These are phyloP conservation scores for Rhizophora mangle DNA, from an alignment of 345 rosid genomes.

Conservation along the genomic window DNA sequence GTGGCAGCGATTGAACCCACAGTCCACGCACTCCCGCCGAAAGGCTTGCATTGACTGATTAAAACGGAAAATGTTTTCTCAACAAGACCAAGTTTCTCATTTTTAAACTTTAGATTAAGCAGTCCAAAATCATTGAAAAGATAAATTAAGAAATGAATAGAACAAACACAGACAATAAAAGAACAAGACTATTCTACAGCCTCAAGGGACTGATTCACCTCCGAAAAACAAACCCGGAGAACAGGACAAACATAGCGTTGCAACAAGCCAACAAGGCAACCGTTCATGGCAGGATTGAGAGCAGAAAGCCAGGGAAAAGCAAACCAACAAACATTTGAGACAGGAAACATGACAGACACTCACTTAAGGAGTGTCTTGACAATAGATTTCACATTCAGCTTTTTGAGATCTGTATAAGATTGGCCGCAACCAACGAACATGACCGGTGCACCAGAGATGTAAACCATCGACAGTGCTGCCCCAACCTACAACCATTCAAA, in stretches of 20 bases:
- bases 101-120: no score
- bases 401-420: constrained; percentile 91
- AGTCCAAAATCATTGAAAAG: no score
- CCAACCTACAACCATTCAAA: constrained; percentile 60
- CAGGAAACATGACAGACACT: constrained; percentile 19
- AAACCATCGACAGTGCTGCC: constrained; percentile 96
- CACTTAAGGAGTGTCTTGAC: constrained; percentile 92
- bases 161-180: neutral
- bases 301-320: neutral
- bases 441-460: constrained; percentile 90
- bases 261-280: neutral
- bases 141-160: no score
- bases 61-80: no score
- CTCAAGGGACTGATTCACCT: constrained; percentile 33
- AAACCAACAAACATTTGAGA: neutral
- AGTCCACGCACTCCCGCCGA: no score
- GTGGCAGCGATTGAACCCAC: no score
- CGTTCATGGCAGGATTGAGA: neutral
- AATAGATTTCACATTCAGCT: constrained; percentile 80
- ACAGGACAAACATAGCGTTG: constrained; percentile 12
- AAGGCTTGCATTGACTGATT: no score
- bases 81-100: no score
- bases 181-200: constrained; percentile 1
- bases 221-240: constrained; percentile 14
- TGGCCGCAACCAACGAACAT: constrained; percentile 99